Conservation (phyloP, 139 green algal species). For the Ulvella scutata region DNA sequence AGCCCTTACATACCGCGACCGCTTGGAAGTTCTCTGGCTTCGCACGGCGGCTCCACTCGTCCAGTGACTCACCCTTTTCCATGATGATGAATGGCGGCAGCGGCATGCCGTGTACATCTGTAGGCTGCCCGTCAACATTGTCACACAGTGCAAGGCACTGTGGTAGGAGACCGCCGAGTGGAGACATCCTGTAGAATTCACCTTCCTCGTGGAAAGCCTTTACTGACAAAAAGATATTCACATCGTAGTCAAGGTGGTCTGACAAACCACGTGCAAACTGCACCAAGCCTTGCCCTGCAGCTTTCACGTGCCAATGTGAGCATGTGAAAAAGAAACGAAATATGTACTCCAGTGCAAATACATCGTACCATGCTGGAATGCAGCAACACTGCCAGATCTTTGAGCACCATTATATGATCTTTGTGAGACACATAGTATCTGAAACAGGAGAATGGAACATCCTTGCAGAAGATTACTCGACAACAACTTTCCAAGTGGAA, state of each 20-base stretch:
- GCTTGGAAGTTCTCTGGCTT: constrained; percentile 1
- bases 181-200: not conserved
- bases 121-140: not conserved
- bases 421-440: not conserved
- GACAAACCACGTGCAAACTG: not conserved
- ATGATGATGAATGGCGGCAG: constrained; percentile 1
- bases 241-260: not conserved
- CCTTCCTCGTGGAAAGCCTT: not conserved
- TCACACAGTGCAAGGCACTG: not conserved
- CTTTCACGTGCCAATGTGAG: too few relatives aligned
- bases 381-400: not conserved
- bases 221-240: not conserved
- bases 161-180: not conserved
- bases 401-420: too few relatives aligned
- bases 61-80: not conserved
- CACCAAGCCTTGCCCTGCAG: constrained; percentile 1
- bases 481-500: not conserved
- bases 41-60: constrained; percentile 1
- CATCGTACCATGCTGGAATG: not conserved
- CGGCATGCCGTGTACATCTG: not conserved
- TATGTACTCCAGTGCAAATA: not conserved
- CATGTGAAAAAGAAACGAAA: not conserved
- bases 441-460: not conserved
- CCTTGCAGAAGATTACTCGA: not conserved
- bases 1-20: not conserved